phyloP scores from a whole-genome alignment of 768 basidiomycete genomes.

The Phaeolepiota aurea region DNA sequence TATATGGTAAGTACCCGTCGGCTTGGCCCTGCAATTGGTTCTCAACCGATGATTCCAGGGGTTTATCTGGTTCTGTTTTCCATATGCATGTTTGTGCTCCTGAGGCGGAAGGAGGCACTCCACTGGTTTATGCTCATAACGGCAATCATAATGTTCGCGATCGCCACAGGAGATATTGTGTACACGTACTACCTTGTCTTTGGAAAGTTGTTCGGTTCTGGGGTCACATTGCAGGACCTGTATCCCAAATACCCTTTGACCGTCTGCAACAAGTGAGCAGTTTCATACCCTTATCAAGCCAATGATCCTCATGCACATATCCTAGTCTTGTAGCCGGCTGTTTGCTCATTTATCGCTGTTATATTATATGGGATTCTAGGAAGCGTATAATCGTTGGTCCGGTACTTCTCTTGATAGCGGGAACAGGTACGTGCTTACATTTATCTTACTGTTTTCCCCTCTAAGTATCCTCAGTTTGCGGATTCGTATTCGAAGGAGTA shows the following conservation, averaged over 20 bases:
- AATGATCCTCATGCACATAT: neutral
- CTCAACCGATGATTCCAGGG: conserved; percentile 4
- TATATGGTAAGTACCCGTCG: conserved; percentile 10
- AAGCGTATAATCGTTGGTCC: conserved; percentile 8
- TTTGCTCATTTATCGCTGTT: conserved; percentile 12
- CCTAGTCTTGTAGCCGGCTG: conserved; percentile 10
- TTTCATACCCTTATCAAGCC: neutral
- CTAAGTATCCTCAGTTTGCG: conserved; percentile 8
- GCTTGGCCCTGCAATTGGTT: neutral
- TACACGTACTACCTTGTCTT: conserved; percentile 9
- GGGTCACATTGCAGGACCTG: conserved; percentile 7
- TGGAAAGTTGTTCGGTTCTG: conserved; percentile 3
- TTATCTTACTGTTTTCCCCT: neutral
- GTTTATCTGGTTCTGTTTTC: conserved; percentile 8
- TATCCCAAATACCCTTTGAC: conserved; percentile 11
- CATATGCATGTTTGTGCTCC: conserved; percentile 4
- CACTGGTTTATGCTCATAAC: conserved; percentile 4
- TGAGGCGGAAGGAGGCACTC: conserved; percentile 2
- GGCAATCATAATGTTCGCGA: conserved; percentile 7
- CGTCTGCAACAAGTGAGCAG: conserved; percentile 10
- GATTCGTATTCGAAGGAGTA: conserved; percentile 8
- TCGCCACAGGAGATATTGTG: conserved; percentile 10
- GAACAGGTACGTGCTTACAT: conserved; percentile 8
- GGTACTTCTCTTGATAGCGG: conserved; percentile 6
- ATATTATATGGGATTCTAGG: conserved; percentile 9